These are phyloP conservation scores for Citrullus amarus DNA, from an alignment of 306 rosid species.

Conservation along the genomic window DNA sequence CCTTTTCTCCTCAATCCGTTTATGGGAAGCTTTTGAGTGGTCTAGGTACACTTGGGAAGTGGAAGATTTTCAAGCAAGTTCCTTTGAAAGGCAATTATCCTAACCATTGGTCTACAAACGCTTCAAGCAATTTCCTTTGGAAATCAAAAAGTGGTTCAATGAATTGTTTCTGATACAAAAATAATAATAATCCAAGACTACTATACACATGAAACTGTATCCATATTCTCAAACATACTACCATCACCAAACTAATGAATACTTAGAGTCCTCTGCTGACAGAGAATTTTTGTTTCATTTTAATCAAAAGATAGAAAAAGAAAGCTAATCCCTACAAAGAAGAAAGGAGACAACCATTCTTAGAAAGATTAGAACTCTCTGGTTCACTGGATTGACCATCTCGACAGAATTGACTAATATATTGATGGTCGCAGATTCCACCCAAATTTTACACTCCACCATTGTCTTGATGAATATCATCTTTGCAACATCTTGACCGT, in stretches of 20 bases:
- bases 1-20: no score
- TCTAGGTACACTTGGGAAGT: no score
- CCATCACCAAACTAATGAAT: background rate
- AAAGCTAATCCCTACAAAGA: background rate
- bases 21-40: no score
- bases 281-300: background rate
- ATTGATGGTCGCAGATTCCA: constrained; percentile 40
- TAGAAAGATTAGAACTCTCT: constrained; percentile 31
- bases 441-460: constrained; percentile 48
- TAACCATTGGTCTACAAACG: no score
- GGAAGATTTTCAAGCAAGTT: no score
- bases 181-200: no score
- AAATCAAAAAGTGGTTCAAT: no score
- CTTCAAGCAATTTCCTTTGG: no score
- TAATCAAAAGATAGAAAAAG: background rate
- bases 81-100: no score
- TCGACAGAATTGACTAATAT: constrained; percentile 39
- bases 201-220: background rate
- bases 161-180: no score
- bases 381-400: constrained; percentile 46
- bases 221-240: background rate
- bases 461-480: constrained; percentile 41
- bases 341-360: constrained; percentile 30
- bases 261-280: background rate
- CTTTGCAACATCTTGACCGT: constrained; percentile 42